A percentile compares a stretch with the other conserved stretches of the same genome.
phyloP scores from a whole-genome alignment of 176 grass and related monocot species.

The Phoenix roebelenii region DNA sequence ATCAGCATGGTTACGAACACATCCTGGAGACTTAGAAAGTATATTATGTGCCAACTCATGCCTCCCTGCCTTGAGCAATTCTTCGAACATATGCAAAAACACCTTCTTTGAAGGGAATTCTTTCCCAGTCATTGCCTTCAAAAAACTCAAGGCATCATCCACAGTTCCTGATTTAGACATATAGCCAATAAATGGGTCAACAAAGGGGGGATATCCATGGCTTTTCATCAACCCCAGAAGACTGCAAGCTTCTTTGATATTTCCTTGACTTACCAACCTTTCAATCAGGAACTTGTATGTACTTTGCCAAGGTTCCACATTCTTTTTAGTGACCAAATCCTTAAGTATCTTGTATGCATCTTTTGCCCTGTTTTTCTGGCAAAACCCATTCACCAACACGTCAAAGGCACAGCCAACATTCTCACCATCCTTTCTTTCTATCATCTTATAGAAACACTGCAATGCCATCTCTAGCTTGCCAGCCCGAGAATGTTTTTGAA shows the following conservation, averaged over 20 bases:
- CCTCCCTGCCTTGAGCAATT: slow-evolving; percentile 50
- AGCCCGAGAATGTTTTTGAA: slow-evolving; percentile 33
- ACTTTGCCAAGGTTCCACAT: slow-evolving; percentile 45
- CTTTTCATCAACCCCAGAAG: slow-evolving; percentile 60
- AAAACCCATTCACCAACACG: slow-evolving; percentile 41
- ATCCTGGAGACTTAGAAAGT: slow-evolving; percentile 53
- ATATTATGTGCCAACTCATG: slow-evolving; percentile 52
- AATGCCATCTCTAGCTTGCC: slow-evolving; percentile 34
- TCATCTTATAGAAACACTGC: slow-evolving; percentile 36
- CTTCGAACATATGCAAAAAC: slow-evolving; percentile 40
- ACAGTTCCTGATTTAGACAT: slow-evolving; percentile 59
- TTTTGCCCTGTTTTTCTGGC: slow-evolving; percentile 36
- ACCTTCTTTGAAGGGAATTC: slow-evolving; percentile 52
- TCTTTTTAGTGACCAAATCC: slow-evolving; percentile 30
- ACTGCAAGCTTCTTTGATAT: slow-evolving; percentile 50
- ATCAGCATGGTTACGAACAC: slow-evolving; percentile 56
- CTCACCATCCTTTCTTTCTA: slow-evolving; percentile 24
- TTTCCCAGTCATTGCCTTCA: slow-evolving; percentile 45
- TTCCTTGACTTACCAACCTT: slow-evolving; percentile 33
- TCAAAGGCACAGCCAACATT: slow-evolving; percentile 39
- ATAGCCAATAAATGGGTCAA: slow-evolving; percentile 42
- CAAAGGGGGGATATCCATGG: slow-evolving; percentile 41
- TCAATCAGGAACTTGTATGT: slow-evolving; percentile 71
- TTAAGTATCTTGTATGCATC: slow-evolving; percentile 49
- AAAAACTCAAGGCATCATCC: slow-evolving; percentile 47